phyloP scores from a whole-genome alignment of 208 protist species.

The Naegleria lovaniensis region DNA sequence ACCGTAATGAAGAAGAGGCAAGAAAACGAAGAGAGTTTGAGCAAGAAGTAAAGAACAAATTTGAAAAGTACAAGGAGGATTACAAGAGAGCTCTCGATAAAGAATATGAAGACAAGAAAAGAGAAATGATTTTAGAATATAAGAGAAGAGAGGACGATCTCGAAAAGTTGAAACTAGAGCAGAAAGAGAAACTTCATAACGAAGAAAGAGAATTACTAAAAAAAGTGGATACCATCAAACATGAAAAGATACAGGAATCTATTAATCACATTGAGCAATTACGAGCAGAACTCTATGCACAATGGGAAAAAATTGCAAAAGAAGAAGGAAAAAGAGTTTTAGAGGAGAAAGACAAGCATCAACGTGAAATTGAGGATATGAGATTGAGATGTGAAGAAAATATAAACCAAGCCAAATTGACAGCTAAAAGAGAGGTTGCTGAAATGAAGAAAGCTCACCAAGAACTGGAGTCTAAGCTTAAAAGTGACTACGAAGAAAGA shows the following conservation, averaged over 20 bases:
- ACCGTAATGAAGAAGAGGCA: neutral
- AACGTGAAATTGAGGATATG: neutral
- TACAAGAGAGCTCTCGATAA: neutral
- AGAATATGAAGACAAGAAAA: neutral
- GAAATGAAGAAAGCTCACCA: neutral
- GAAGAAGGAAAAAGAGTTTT: constrained; percentile 1
- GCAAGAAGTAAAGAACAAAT: neutral
- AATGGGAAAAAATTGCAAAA: neutral
- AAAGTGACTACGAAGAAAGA: neutral
- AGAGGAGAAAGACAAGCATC: neutral
- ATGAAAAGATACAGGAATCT: neutral
- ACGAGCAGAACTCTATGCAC: neutral
- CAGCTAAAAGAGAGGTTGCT: neutral
- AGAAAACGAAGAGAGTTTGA: constrained; percentile 7
- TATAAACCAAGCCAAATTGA: neutral
- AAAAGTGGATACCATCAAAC: neutral
- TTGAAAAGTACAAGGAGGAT: neutral
- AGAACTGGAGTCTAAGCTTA: neutral
- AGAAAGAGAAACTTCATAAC: neutral
- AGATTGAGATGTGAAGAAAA: constrained; percentile 2
- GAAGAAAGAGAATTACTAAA: neutral
- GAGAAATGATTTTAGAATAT: neutral
- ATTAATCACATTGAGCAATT: constrained; percentile 9
- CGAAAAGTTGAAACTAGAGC: neutral
- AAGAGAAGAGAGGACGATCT: neutral